Percentiles rank a stretch among this genome's conserved stretches.
Evolutionary conservation across 1,284 basidiomycete species (phyloP).

Genomic region (Microstroma glucosiphilum): DNA sequence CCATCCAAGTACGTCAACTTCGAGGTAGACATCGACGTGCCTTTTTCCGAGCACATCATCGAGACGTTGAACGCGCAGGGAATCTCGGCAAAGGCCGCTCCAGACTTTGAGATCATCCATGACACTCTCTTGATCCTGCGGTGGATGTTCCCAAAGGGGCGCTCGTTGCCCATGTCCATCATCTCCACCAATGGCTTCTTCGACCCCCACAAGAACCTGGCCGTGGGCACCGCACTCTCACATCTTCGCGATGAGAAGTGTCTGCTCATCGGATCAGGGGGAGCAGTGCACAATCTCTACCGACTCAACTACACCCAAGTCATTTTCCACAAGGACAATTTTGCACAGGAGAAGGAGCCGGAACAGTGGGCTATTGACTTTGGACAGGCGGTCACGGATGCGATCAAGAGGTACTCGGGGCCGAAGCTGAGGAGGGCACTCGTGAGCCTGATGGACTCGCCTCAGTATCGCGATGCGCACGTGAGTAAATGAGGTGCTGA

Average conservation of each 20-base stretch:
- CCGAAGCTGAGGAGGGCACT: conserved; percentile 27
- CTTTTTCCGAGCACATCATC: conserved; percentile 23
- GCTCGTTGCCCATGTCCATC: conserved; percentile 27
- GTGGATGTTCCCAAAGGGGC: conserved; percentile 42
- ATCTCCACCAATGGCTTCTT: conserved; percentile 27
- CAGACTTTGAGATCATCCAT: conserved; percentile 37
- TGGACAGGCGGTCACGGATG: conserved; percentile 27
- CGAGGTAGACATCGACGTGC: conserved; percentile 22
- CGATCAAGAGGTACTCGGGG: conserved; percentile 28
- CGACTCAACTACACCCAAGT: conserved; percentile 31
- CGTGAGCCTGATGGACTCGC: conserved; percentile 25
- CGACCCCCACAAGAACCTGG: conserved; percentile 30
- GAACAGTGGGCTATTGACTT: conserved; percentile 43
- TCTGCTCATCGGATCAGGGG: conserved; percentile 36
- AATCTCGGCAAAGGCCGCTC: conserved; percentile 26
- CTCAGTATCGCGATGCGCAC: too few species aligned
- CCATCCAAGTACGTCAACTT: conserved; percentile 26
- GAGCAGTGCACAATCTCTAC: conserved; percentile 43
- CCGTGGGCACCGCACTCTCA: conserved; percentile 32
- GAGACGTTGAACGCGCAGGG: conserved; percentile 19
- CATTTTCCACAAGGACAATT: conserved; percentile 28
- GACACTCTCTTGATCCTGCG: conserved; percentile 37
- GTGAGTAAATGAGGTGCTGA: too few species aligned
- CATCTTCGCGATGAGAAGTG: conserved; percentile 26
- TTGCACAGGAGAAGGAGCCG: conserved; percentile 30